Conservation (phyloP, 2,329 filamentous ascomycete genomes). For the Aspergillus terreus region DNA sequence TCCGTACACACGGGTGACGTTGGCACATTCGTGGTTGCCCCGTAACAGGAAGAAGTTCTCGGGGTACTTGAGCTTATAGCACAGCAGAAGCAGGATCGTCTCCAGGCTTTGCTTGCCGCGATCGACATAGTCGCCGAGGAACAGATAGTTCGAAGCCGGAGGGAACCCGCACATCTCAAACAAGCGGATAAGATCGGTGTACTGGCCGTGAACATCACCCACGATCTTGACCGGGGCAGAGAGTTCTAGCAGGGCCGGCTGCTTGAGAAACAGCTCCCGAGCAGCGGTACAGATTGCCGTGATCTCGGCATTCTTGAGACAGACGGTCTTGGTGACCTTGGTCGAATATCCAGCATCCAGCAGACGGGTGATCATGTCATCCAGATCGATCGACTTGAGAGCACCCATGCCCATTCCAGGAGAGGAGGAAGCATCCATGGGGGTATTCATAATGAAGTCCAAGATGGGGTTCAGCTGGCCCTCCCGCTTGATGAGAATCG, state of each 20-base stretch:
- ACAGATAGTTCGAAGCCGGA: slow-evolving; percentile 85
- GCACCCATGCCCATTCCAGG: slow-evolving; percentile 77
- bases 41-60: slow-evolving; percentile 96
- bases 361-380: slow-evolving; percentile 94
- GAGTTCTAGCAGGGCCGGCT: slow-evolving; percentile 87
- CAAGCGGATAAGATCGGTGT: slow-evolving; percentile 91
- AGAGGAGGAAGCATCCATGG: slow-evolving; percentile 43
- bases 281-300: slow-evolving; percentile 86
- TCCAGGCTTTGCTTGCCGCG: slow-evolving; percentile 93
- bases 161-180: slow-evolving; percentile 99
- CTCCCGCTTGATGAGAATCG: slow-evolving; percentile 81
- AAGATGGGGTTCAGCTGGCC: slow-evolving; percentile 65
- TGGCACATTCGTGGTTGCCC: slow-evolving; percentile 95
- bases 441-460: slow-evolving; percentile 45
- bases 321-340: slow-evolving; percentile 96
- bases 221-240: slow-evolving; percentile 97
- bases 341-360: slow-evolving; percentile 92
- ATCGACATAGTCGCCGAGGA: slow-evolving; percentile 94
- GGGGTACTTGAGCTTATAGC: slow-evolving; percentile 95
- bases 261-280: slow-evolving; percentile 82
- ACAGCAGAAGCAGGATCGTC: slow-evolving; percentile 86
- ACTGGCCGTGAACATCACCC: slow-evolving; percentile 93
- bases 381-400: slow-evolving; percentile 87
- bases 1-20: slow-evolving; percentile 90
- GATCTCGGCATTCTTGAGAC: slow-evolving; percentile 96